Evolutionary conservation across 768 basidiomycete genomes (phyloP), one percentile per base, ranked within the genome.

Genomic region (Trametes sanguinea): DNA sequence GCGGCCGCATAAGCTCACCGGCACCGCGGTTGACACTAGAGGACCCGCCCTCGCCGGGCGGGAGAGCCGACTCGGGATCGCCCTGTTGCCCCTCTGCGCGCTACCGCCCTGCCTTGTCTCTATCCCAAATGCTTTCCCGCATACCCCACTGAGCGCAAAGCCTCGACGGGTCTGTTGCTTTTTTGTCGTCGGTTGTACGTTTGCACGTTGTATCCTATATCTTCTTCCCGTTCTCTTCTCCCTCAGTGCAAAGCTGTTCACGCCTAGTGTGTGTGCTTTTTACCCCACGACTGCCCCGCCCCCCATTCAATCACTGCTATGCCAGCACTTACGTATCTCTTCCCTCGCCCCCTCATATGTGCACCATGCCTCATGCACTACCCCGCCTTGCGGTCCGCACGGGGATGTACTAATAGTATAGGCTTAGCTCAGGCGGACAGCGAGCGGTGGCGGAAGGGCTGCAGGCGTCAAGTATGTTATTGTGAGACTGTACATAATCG

Each of bases 401-500:
- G 9, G n/a, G 22, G n/a, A 32, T 39, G 27, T 44, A 14, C 29
- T 13, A 29, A 9, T 30, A 27, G n/a, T 57, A 42, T 57, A 46
- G 53, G 37, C 29, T 54, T 22, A 22, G 39, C 51, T 32, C 9
- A 14, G 39, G 37, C 43, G 43, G 42, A 11, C 9, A 27, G 58
- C 58, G 32, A 32, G 58, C 40, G 44, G 43, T 55, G 51, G 37
- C 9, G 42, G 39, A 7, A 39, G 39, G 8, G 13, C 13, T 39
- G 57, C 57, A 51, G 51, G 45, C 48, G 51, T 45, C 57, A 58
- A 55, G 54, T 59, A 64, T 55, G 62, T 54, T 64, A 64, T 48
- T 47, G 51, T 45, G 53, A 43, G 54, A 55, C 40, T 64, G 62
- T 64, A 64, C 57, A 64, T 64, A 64, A 64, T 64, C 42, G 35